Percentiles rank a stretch among this genome's conserved stretches.
Evolutionary conservation across 2,329 filamentous ascomycete genomes (phyloP).

Genomic region (Calonectria pauciramosa): DNA sequence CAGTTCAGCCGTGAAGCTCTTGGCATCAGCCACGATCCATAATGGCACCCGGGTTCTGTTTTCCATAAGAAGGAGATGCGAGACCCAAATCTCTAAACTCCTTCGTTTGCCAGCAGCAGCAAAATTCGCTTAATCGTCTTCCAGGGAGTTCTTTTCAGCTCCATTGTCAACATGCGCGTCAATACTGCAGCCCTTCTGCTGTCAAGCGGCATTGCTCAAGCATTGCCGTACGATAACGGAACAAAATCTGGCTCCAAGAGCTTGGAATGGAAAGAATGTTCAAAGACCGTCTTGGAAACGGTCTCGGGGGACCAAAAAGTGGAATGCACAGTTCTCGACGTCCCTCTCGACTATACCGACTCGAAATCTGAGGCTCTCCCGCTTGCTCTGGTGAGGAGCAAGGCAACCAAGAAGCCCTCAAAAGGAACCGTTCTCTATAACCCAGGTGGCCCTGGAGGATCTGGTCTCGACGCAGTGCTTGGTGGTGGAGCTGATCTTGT

Average conservation of each 20-base stretch:
- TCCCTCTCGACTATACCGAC: slow-evolving; percentile 1
- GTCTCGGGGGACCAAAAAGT: neutral
- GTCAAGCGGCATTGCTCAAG: neutral
- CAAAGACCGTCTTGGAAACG: neutral
- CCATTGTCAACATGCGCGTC: neutral
- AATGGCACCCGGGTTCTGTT: too few relatives aligned
- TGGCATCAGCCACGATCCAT: neutral
- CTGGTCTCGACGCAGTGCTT: neutral
- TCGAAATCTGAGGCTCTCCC: neutral
- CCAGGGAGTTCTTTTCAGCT: neutral
- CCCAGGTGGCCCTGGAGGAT: neutral
- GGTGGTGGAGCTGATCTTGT: neutral
- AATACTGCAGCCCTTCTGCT: neutral
- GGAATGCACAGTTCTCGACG: neutral
- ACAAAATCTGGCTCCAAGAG: neutral
- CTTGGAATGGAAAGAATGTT: neutral
- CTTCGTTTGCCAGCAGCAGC: neutral
- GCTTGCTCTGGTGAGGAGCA: neutral
- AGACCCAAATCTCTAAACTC: too few relatives aligned
- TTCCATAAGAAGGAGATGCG: neutral
- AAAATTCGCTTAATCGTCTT: neutral
- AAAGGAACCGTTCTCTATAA: neutral
- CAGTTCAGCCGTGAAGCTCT: neutral
- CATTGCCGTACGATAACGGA: neutral
- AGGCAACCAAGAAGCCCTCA: neutral